Evolutionary conservation across 2,329 filamentous ascomycete genomes (phyloP), one percentile per base, ranked within the genome.

Genomic region (Beauveria sp.): DNA sequence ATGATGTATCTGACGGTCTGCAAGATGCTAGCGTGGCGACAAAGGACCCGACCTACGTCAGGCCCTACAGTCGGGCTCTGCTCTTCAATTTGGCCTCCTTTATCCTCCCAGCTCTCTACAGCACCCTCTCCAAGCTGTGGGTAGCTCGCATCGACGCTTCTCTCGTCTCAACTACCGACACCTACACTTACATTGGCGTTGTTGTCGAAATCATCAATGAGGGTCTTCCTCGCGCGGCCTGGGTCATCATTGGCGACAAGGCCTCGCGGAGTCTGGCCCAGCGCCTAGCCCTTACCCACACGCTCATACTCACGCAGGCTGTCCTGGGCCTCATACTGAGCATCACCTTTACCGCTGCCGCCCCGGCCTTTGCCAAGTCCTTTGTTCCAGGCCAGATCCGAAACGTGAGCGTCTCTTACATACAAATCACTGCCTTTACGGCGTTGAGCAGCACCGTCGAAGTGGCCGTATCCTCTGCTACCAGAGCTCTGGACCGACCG

Each of bases 131-230:
- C 54, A 90, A 90, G 68, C 77, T 89, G 20, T 91, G 87, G 88
- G 81, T 91, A 2, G 86, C 87, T n/a, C 57, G 48, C 60, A 88
- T 90, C 61, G 85, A 90, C 69, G 73, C 82, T 0, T 82, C 78
- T 1, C 70, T 73, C 65, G 71, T 75, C 8, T 71, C 73, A 1
- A 72, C 73, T 8, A 73, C 72, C 3, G 73, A 75, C 38, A 76
- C 80, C 0, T 89, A 88, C 71, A 90, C 86, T 0, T 91, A 91
- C 70, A 88, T 91, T 63, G 79, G 82, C 22, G 80, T 85, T 0
- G 77, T 90, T 0, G 83, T 81, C 1, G 85, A 91, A 69, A 86
- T 89, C 0, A 72, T 91, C 18, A 91, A 91, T 65, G 88, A 91
- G 69, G 88, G 88, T 0, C 81, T 91, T 0, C 88, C 88, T 0